Evolutionary conservation across 2,329 filamentous ascomycete genomes (phyloP).

Genomic region (Mariannaea sp.): DNA sequence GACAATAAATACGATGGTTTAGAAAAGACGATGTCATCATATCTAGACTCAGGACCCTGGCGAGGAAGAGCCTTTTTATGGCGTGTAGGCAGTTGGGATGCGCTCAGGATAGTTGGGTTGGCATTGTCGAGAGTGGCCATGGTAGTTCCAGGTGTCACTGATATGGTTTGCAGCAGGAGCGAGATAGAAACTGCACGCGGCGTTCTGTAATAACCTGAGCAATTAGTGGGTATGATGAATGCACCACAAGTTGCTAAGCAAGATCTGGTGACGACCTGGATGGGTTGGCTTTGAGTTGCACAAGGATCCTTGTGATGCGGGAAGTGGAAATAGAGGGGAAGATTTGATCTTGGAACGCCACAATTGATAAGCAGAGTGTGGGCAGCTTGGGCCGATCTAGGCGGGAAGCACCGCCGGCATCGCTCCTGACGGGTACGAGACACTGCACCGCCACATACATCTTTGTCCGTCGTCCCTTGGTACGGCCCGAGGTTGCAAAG

Average conservation of each 20-base stretch:
- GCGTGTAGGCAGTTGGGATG: conserved; percentile 85
- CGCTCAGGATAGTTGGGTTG: conserved; percentile 90
- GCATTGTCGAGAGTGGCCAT: conserved; percentile 67
- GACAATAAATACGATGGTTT: conserved; percentile 50
- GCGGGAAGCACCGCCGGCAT: conserved; percentile 3
- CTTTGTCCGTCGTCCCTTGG: too few species aligned
- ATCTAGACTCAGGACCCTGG: conserved; percentile 53
- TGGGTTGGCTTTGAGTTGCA: conserved; percentile 20
- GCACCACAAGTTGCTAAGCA: conserved; percentile 19
- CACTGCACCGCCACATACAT: background rate
- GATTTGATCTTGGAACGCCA: conserved; percentile 30
- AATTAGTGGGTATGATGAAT: conserved; percentile 28
- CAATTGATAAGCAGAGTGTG: conserved; percentile 27
- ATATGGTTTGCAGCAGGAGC: conserved; percentile 21
- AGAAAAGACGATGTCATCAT: conserved; percentile 53
- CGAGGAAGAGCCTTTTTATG: conserved; percentile 55
- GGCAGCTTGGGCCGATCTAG: conserved; percentile 1
- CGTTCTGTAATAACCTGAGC: conserved; percentile 21
- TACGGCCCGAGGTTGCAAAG: too few species aligned
- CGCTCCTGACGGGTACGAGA: background rate
- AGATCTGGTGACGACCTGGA: conserved; percentile 19
- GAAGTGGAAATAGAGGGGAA: conserved; percentile 28
- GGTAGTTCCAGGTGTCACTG: conserved; percentile 16
- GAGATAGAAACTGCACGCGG: conserved; percentile 10
- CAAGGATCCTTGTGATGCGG: conserved; percentile 23